Percentiles rank a stretch among this genome's conserved stretches.
These are phyloP conservation scores for Betula pendula DNA, from an alignment of 306 rosid genomes.

Conservation along the genomic window DNA sequence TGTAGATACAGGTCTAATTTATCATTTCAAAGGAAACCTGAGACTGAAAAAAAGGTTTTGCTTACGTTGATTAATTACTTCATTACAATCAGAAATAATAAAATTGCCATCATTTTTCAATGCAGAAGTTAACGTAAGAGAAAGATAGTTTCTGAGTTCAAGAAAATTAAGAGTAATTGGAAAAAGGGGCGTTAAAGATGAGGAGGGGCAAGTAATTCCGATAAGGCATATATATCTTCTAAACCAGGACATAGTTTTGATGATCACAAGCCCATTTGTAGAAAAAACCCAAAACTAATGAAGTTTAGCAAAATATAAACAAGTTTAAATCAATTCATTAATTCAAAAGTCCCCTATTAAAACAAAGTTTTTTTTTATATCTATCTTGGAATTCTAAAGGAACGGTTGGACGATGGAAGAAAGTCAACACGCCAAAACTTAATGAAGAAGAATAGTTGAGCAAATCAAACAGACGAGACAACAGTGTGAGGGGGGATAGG, in stretches of 20 bases:
- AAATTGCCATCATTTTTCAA: background rate
- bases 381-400: background rate
- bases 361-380: background rate
- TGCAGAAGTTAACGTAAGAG: too few relatives aligned
- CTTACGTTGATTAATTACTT: background rate
- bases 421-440: constrained; percentile 14
- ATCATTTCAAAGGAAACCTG: background rate
- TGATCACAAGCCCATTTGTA: background rate
- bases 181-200: too few relatives aligned
- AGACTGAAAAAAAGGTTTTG: background rate
- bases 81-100: background rate
- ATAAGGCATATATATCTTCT: too few relatives aligned
- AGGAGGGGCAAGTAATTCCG: too few relatives aligned
- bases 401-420: background rate
- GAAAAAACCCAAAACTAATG: too few relatives aligned
- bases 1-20: too few relatives aligned
- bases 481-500: background rate
- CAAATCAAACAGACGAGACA: background rate
- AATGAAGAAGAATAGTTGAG: constrained; percentile 14
- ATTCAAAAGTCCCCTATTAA: too few relatives aligned
- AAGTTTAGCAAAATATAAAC: too few relatives aligned
- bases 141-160: too few relatives aligned
- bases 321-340: too few relatives aligned
- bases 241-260: background rate
- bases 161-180: background rate